Base-by-base conservation (phyloP, 1,284 basidiomycete genomes). In the Cryptococcus jaspeensis region DNA sequence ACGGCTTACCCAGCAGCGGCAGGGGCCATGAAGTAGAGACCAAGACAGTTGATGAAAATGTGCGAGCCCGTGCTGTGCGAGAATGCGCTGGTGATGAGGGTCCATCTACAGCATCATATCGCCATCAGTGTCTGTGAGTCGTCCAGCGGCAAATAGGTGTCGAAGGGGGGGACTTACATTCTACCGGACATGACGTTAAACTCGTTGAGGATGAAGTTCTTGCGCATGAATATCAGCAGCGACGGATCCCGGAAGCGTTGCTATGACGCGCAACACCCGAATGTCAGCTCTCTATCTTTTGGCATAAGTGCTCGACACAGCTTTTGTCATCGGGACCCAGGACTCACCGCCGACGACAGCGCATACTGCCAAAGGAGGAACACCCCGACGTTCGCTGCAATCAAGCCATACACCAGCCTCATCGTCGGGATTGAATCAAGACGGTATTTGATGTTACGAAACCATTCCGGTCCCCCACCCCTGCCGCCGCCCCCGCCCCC, bases 31-130 rank as follows among this genome's bases (percentile, higher is more conserved):
- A 60, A 60, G 37, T 56, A 60, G 2, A 60, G 23, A 39, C 59
- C 59, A 18, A 92, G 81, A 47, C 84, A 85, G 71, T 95, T 95
- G 72, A 93, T 79, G 28, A 88, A 66, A 37, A 92, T 84, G 71
- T 95, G 92, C 0, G 71, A 64, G 11, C 81, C 57, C 60, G 80
- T 76, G 47, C 52, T 60, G 68, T 93, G 90, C 2, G 87, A 92
- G 79, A 93, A 92, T 57, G 80, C 82, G 25, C 82, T 78, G 0
- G 90, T 91, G 20, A 93, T 60, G 28, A 89, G 76, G 0, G 90
- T 92, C 88, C 90, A 93, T 73, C 90, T 92, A 54, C 37, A 23
- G 6, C 44, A 25, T 18, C 20, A 41, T 3, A 43, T 42, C 37
- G 50, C 32, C 28, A 15, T 32, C 28, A 32, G 28, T 47, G 23